Evolutionary conservation across 2,329 filamentous ascomycete species (phyloP), one percentile per base, ranked within the genome.

Genomic region (Aspergillus eucalypticola): DNA sequence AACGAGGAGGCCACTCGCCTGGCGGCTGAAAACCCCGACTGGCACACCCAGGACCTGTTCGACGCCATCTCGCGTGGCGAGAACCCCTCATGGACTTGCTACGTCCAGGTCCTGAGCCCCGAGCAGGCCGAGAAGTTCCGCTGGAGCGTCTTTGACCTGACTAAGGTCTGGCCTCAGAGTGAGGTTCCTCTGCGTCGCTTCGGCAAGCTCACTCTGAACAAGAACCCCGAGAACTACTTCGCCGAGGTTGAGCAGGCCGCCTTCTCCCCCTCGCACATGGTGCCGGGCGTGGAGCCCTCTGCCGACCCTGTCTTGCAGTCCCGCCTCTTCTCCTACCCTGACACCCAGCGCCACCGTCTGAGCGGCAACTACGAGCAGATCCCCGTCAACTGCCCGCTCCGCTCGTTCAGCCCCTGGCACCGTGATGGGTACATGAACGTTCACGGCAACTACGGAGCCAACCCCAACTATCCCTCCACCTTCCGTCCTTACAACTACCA

Each of bases 351-450:
- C 39, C 84, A 89, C 74, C 84, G 87, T 48, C 76, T 88, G 2
- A 86, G 86, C 35, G 79, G 80, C 54, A 89, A 89, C 76, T 88
- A 87, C 74, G 83, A 87, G 65, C 84, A 88, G 69, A 83, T 88
- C 56, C 86, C 86, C 21, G 83, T 86, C 66, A 88, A 88, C 75
- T 79, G 79, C 55, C 82, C 85, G 58, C 60, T 81, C 64, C 78
- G 74, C 79, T 69, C 77, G 79, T 79, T 79, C 76, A 82, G 84
- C 81, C 82, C 89, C 64, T 90, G 87, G 81, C 88, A 91, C 73
- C 86, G 90, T 62, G 89, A 92, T 69, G 90, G 90, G 15, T 71
- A 74, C 60, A 92, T 91, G 88, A 84, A 87, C 1, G 85, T 86
- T 67, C 81, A 83, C 59, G 80, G 86, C 70, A 89, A 91, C 76